These are phyloP conservation scores for Sugiyamaella paludigena DNA, from an alignment of 1,139 yeast genomes.

Conservation along the genomic window DNA sequence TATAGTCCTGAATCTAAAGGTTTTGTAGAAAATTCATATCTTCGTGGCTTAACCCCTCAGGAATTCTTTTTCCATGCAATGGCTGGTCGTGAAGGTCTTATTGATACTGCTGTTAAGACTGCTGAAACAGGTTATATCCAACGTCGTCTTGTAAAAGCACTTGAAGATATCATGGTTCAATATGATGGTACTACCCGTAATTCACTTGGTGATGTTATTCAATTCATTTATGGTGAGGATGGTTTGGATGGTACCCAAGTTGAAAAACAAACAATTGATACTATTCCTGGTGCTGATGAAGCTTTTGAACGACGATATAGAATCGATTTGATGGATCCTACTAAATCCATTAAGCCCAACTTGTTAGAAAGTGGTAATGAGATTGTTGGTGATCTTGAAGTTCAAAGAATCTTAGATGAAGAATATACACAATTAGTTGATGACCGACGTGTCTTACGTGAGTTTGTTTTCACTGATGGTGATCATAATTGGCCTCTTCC, in stretches of 20 bases:
- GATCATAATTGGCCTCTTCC: conserved; percentile 98
- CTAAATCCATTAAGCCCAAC: conserved; percentile 61
- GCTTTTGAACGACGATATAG: conserved; percentile 82
- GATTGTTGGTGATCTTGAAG: conserved; percentile 81
- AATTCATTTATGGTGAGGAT: conserved; percentile 97
- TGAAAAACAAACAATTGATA: conserved; percentile 94
- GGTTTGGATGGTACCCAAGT: conserved; percentile 98
- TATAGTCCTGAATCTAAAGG: conserved; percentile 98
- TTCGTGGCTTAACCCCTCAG: conserved; percentile 97
- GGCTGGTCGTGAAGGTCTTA: conserved; percentile 99
- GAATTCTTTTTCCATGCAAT: conserved; percentile 99
- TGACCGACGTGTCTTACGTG: conserved; percentile 80
- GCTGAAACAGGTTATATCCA: conserved; percentile 99
- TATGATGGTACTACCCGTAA: conserved; percentile 98
- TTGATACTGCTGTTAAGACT: conserved; percentile 97
- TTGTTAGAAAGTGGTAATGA: conserved; percentile 86
- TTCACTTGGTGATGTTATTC: conserved; percentile 93
- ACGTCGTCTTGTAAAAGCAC: conserved; percentile 96
- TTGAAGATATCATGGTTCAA: conserved; percentile 98
- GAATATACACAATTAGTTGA: conserved; percentile 74
- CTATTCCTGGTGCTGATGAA: conserved; percentile 88
- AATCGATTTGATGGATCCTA: conserved; percentile 77
- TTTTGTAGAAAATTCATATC: conserved; percentile 93
- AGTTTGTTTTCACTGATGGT: conserved; percentile 82
- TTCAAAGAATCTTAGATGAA: conserved; percentile 76